Base-by-base conservation (phyloP, 768 basidiomycete species). In the Termitomyces sp. region DNA sequence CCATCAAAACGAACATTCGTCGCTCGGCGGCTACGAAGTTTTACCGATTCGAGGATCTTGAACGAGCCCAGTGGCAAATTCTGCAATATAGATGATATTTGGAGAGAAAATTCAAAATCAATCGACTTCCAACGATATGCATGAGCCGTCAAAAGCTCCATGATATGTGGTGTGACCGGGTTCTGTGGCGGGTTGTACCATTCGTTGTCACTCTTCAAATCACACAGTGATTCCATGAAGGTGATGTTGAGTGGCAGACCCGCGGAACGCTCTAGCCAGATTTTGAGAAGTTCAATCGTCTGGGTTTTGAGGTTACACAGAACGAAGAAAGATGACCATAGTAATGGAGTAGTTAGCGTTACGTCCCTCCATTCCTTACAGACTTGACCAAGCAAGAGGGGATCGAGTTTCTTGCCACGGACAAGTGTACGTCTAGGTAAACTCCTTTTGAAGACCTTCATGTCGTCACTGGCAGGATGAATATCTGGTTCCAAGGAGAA, bases 101-200 rank as follows among this genome's bases (percentile, higher is more conserved):
- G 56, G 29, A 47, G n/a, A 12, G 43, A 54, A 17, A 62, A 62
- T 15, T 9, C 31, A 17, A 62, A 62, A 32, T 62, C 61, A 37
- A 59, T 55, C 7, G 37, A 29, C 34, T 55, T 62, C 61, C 61
- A 62, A 1, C 61, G 61, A 36, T 59, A 38, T 17, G 50, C 53
- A 2, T 62, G 61, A 45, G 61, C 52, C 3, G 37, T 36, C 52
- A 62, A 55, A 32, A 62, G 57, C 52, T 50, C 25, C 57, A 62
- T 62, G 14, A 62, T 25, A 17, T 58, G 32, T 15, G 56, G 45
- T 48, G 61, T 62, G 0, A 53, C 20, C 7, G 56, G 57, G 15
- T 62, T 53, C 49, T 51, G 42, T 4, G 56, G 49, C 12, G 60
- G 42, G 4, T 31, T 14, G 9, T 3, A 25, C 48, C 20, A 57